Evolutionary conservation across 345 rosid species (phyloP).

Genomic region (Hirschfeldia incana): DNA sequence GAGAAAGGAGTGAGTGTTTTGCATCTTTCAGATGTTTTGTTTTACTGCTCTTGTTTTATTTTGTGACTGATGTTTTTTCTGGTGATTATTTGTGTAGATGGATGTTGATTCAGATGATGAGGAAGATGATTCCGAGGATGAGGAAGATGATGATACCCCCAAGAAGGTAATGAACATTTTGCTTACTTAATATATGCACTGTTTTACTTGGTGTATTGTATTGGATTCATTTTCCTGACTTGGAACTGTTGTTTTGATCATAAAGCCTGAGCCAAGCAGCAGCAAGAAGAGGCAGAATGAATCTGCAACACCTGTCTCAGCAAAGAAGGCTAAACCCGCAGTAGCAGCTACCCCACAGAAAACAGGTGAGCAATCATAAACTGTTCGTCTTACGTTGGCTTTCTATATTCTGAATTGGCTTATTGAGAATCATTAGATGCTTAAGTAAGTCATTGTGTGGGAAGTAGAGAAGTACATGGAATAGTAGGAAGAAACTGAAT

Average conservation of each 20-base stretch:
- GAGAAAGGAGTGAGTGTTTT: constrained; percentile 38
- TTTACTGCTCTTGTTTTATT: not conserved
- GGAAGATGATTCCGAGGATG: constrained; percentile 41
- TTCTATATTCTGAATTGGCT: not conserved
- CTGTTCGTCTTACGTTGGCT: not conserved
- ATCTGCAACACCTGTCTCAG: constrained; percentile 57
- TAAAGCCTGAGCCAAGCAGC: constrained; percentile 30
- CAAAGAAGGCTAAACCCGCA: constrained; percentile 60
- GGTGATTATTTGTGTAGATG: constrained; percentile 22
- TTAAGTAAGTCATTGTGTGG: not conserved
- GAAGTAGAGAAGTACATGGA: not conserved
- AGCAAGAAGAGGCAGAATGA: constrained; percentile 63
- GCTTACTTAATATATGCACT: not conserved
- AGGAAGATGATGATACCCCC: constrained; percentile 68
- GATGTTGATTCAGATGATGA: constrained; percentile 33
- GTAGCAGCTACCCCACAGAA: constrained; percentile 50
- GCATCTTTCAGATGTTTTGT: not conserved
- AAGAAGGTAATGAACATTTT: constrained; percentile 50
- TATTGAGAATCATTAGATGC: not conserved
- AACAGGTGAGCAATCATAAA: constrained; percentile 45
- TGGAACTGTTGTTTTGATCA: not conserved
- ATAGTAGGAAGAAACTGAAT: not conserved
- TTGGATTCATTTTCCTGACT: not conserved
- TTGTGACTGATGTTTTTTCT: not conserved
- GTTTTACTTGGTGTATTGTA: not conserved